Conservation (phyloP, 805 yeast species). For the Sugiyamaella qingdaonensis region DNA sequence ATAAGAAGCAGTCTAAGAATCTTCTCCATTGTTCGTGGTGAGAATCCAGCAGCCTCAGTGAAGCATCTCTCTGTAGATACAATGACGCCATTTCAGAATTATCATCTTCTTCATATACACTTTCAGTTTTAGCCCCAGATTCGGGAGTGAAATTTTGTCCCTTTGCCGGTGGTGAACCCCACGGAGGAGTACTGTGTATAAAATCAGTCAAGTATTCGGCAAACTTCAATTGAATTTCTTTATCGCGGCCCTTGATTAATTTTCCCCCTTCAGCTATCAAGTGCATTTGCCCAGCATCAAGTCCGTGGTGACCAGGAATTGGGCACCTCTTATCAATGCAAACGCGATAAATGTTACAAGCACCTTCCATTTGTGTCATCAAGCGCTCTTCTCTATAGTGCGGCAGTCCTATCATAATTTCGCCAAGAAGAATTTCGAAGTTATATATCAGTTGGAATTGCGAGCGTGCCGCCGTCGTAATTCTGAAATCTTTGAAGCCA, state of each 20-base stretch:
- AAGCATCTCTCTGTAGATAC: no score
- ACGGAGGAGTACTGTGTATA: neutral
- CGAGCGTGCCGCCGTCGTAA: no score
- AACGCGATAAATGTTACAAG: neutral
- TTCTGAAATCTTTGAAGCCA: no score
- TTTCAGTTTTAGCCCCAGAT: no score
- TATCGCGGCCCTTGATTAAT: neutral
- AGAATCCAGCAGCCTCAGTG: no score
- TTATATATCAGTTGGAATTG: neutral
- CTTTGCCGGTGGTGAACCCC: no score
- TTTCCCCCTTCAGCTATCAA: neutral
- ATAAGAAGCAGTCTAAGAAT: no score
- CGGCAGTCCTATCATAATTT: neutral
- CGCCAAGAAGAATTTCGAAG: neutral
- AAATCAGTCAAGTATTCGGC: neutral
- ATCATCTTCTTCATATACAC: no score
- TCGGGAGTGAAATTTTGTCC: no score
- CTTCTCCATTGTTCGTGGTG: no score
- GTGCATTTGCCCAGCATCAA: neutral
- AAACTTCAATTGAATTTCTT: neutral
- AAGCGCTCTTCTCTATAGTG: neutral
- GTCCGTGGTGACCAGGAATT: neutral
- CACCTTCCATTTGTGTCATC: no score
- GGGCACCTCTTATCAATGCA: neutral
- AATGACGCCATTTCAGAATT: no score